Conservation (phyloP, 768 basidiomycete species). For the Leccinum ochraceum region DNA sequence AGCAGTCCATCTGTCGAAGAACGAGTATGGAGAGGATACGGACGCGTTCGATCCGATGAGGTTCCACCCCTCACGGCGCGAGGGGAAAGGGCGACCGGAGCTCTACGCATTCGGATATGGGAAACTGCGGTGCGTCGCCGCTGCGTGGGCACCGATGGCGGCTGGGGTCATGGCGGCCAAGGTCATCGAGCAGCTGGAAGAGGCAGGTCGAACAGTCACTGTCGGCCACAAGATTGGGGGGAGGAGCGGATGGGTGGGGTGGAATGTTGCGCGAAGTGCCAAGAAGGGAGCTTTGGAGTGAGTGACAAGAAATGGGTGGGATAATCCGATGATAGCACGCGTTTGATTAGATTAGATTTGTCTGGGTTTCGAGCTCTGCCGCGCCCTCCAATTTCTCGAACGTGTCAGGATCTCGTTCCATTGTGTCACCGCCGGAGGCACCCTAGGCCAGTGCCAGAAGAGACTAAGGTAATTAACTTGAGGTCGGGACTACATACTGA, state of each 20-base stretch:
- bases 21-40: constrained; percentile 34
- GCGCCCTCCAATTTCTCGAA: no score
- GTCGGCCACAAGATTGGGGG: constrained; percentile 34
- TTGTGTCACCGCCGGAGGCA: no score
- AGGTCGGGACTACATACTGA: no score
- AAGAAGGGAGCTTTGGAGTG: neutral
- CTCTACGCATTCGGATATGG: constrained; percentile 50
- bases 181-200: constrained; percentile 38
- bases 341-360: no score
- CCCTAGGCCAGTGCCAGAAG: no score
- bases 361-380: neutral
- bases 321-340: no score
- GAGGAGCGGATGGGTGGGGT: constrained; percentile 52
- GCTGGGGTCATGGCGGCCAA: constrained; percentile 49
- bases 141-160: constrained; percentile 57
- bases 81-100: constrained; percentile 19
- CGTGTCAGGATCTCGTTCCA: no score
- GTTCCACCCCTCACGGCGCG: constrained; percentile 32
- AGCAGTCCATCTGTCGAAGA: constrained; percentile 17
- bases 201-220: constrained; percentile 20
- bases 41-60: constrained; percentile 46
- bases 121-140: constrained; percentile 40
- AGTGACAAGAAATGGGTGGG: neutral
- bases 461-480: no score
- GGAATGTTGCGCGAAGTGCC: constrained; percentile 24